Base-by-base conservation (phyloP, 148 eudicot species). In the Polygonum maritimum region DNA sequence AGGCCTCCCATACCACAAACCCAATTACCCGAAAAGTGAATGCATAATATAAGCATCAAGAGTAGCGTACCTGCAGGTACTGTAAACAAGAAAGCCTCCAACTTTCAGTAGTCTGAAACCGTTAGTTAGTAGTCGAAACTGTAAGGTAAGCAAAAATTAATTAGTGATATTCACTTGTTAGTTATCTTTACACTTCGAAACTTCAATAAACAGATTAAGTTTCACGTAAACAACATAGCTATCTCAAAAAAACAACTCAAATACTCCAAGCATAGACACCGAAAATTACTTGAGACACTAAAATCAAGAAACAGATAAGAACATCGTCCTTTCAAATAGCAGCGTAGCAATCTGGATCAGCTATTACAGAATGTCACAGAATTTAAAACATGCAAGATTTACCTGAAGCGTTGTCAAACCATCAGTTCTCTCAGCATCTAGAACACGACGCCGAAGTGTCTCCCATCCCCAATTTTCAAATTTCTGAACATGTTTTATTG, bases 391-490 rank as follows among this genome's bases (percentile, higher is more conserved):
- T 21, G 31, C 15, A 74, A 47, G 31, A 69, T 51, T 72, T 77
- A 89, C 98, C 84, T 94, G 98, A 74, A 95, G 97, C 76, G 81
- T 80, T 60, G 91, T 85, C 82, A 96, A 82, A 54, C 81, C 81
- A 80, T 96, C 90, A 54, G 92, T 91, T 85, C 99, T 88, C 77
- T 91, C 93, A 40, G 98, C 98, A 88, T 92, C 85, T 58, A 92
- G 77, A 39, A 96, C 93, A 69, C 99, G 98, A 36, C 93, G 92
- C 67, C 89, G 83, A 76, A 96, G 92, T 74, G 98, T 92, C 73
- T 86, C 83, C 99, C 99, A 96, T 65, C 99, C 99, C 99, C 98
- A 96, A 22, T 87, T 83, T 82, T 92, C 97, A 78, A 92, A 96
- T 75, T 96, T 96, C 80, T 92, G 97, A 31, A 96, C 87, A 86